Evolutionary conservation across 139 green algal genomes (phyloP).

Genomic region (Chlamydomonas sphaeroides): DNA sequence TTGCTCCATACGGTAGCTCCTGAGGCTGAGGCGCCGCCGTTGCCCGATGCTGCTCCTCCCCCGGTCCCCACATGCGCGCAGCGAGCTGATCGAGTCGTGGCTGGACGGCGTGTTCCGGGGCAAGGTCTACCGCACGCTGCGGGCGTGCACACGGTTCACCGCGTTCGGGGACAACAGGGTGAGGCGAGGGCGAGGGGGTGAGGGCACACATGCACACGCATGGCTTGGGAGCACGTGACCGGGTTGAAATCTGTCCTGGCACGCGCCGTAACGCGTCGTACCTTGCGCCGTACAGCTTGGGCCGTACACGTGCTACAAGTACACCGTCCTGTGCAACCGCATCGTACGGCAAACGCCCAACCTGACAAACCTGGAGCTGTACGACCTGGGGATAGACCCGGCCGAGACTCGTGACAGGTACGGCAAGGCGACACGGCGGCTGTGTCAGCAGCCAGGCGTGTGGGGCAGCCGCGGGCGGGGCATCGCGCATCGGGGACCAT

Average conservation of each 20-base stretch:
- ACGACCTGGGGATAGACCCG: conserved; percentile 13
- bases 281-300: neutral
- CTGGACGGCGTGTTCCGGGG: conserved; percentile 18
- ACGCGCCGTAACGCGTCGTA: neutral
- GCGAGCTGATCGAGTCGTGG: conserved; percentile 15
- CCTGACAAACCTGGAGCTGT: neutral
- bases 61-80: no score
- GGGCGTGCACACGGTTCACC: neutral
- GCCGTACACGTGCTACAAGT: conserved; percentile 13
- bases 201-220: no score
- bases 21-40: no score
- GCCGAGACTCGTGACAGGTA: conserved; percentile 6
- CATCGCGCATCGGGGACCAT: neutral
- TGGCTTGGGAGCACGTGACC: no score
- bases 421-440: neutral
- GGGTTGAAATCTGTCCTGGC: no score
- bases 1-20: no score
- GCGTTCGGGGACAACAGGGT: neutral
- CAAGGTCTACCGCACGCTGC: conserved; percentile 15
- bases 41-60: no score
- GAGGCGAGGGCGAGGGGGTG: no score
- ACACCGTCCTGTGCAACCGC: conserved; percentile 20
- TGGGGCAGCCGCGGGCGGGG: no score
- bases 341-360: neutral
- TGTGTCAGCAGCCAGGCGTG: no score